Conservation (phyloP, 371 early-diverging fungal genomes). For the Rhizopus microsporus region DNA sequence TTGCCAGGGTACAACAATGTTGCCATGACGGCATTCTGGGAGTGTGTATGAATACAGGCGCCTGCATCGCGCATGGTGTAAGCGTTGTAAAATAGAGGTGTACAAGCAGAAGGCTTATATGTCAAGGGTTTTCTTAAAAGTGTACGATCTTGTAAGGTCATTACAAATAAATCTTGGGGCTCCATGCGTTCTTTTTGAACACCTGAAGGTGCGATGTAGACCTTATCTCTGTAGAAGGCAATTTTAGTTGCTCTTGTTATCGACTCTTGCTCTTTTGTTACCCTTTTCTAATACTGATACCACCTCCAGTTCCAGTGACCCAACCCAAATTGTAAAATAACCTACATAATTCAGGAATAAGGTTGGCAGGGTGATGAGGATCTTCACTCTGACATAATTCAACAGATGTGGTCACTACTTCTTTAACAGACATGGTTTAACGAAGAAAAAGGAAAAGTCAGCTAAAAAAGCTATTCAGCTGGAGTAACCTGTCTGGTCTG, state of each 20-base stretch:
- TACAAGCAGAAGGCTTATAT: slow-evolving; percentile 86
- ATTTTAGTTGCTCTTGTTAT: background rate
- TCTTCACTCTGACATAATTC: slow-evolving; percentile 63
- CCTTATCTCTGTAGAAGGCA: slow-evolving; percentile 52
- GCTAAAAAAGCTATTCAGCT: too few species aligned
- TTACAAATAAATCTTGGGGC: slow-evolving; percentile 84
- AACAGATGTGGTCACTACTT: slow-evolving; percentile 19
- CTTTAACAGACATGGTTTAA: too few species aligned
- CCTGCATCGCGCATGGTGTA: slow-evolving; percentile 89
- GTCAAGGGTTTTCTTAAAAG: slow-evolving; percentile 73
- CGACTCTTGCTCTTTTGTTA: slow-evolving; percentile 28
- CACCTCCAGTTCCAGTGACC: slow-evolving; percentile 97
- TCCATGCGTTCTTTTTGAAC: slow-evolving; percentile 95
- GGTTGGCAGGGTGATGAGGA: slow-evolving; percentile 78
- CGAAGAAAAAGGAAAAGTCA: too few species aligned
- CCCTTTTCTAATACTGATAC: slow-evolving; percentile 86
- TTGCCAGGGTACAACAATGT: slow-evolving; percentile 78
- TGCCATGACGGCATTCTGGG: slow-evolving; percentile 93
- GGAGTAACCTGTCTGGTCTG: too few species aligned
- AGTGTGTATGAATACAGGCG: slow-evolving; percentile 97
- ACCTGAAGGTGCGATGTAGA: slow-evolving; percentile 92
- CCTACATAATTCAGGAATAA: slow-evolving; percentile 93
- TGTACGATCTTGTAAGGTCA: slow-evolving; percentile 61
- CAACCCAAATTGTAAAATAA: slow-evolving; percentile 90
- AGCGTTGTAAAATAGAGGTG: slow-evolving; percentile 93